phyloP scores from a whole-genome alignment of 2,329 filamentous ascomycete species.

The Botrytis squamosa region DNA sequence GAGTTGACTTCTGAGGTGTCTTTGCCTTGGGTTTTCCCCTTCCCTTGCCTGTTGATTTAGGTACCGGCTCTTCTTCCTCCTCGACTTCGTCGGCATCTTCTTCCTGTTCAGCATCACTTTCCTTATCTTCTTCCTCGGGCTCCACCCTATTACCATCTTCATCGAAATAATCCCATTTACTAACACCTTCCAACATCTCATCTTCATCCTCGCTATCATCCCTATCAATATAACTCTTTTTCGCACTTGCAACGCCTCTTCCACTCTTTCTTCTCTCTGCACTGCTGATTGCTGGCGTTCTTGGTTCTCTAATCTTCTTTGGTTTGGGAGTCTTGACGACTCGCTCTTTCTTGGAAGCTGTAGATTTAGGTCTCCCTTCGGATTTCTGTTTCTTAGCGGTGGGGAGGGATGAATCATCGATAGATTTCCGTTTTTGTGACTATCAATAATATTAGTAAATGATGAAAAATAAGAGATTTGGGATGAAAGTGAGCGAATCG shows the following conservation, averaged over 20 bases:
- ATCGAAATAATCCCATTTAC: conserved; percentile 42
- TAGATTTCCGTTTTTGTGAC: conserved; percentile 36
- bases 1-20: conserved; percentile 11
- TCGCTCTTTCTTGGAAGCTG: conserved; percentile 36
- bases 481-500: conserved; percentile 29
- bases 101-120: conserved; percentile 25
- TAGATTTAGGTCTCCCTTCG: conserved; percentile 25
- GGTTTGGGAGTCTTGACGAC: conserved; percentile 33
- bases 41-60: not conserved
- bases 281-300: conserved; percentile 27
- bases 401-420: conserved; percentile 32
- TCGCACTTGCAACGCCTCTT: conserved; percentile 41
- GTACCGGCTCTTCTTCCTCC: conserved; percentile 23
- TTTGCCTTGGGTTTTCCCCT: not conserved
- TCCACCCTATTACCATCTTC: conserved; percentile 40
- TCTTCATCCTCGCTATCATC: conserved; percentile 45
- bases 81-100: not conserved
- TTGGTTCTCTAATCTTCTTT: conserved; percentile 31
- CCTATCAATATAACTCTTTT: conserved; percentile 41
- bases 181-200: conserved; percentile 41
- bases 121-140: conserved; percentile 26
- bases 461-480: not conserved
- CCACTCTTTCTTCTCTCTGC: conserved; percentile 41
- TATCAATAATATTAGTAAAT: conserved; percentile 21
- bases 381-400: conserved; percentile 31